Base-by-base conservation (phyloP, 192 early-diverging fungal genomes). In the Coemansia sp. region DNA sequence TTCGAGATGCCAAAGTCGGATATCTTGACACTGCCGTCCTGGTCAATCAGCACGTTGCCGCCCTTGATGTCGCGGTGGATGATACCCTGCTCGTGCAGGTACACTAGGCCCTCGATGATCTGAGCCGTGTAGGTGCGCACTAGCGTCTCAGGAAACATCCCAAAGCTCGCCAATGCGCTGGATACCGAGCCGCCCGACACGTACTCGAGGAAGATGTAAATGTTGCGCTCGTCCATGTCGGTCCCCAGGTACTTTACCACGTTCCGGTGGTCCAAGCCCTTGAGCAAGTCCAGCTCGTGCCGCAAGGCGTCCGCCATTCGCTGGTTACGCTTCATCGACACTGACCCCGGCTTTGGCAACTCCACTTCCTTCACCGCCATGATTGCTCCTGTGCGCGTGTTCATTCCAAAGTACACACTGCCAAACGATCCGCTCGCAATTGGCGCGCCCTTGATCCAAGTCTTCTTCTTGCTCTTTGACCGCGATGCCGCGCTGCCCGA, bases 1-100 rank as follows among this genome's bases (percentile, higher is more conserved):
- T 99, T 99, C 12, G 97, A 98, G 58, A 98, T 98, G 9, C 98
- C 98, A 88, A 99, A 99, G 78, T 99, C 98, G 1, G 96, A 93
- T 46, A 99, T 99, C 85, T 99, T 99, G 52, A 93, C 94, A 34
- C 91, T 88, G 3, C 96, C 97, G 57, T 95, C 90, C 68, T 92
- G 92, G 80, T 97, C 95, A 15, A 99, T 92, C 49, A 94, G 67
- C 71, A 93, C 90, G 68, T 97, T 98, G 65, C 94, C 95, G n/a
- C 95, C 95, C 79, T 98, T 98, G 70, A 98, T 98, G 67, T 99
- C 97, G 11, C 98, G 86, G 78, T 99, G 98, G 74, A 99, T 97
- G 69, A 99, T 98, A 62, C 91, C 90, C 63, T 92, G 89, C 47
- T 91, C 90, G 69, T 99, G 98, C 31, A 99, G 87, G 80, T 99